Base-by-base conservation (phyloP, 108 stramenopile genomes). In the Parmales sp. region DNA sequence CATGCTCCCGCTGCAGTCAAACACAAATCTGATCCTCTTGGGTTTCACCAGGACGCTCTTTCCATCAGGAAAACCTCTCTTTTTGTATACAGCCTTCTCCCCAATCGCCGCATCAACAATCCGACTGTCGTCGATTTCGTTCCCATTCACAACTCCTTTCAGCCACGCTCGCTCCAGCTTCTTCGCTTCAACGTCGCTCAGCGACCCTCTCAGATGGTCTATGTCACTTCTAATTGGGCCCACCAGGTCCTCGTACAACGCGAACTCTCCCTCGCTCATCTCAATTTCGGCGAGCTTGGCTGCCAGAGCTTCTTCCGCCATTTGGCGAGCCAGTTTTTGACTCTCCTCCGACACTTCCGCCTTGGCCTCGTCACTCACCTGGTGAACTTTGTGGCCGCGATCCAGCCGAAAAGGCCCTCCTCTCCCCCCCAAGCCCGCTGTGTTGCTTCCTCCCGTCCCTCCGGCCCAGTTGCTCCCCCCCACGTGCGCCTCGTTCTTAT, bases 381-480 rank as follows among this genome's bases (percentile, higher is more conserved):
- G 91, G 54, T 89, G 89, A 2, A 92, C 85, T 41, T 64, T 67
- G 73, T 92, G 90, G 2, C 91, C 91, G 29, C 76, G 67, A 69
- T 95, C 94, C 37, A 95, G 68, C 0, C 94, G 74, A 65, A 86
- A 95, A 4, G 94, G 94, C 23, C 94, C 94, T 28, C 94, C 94
- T 49, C 91, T 65, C 2, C 94, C 94, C 37, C 94, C 94, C 0
- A 95, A 75, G 5, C 92, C 94, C 26, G 94, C 94, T 0, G 94
- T 95, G 73, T 95, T 86, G 19, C 78, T 80, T 7, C 92, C 92
- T 20, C 92, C 92, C n/a, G 86, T 84, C 7, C 92, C 92, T 19
- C 92, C 92, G 18, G 90, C 90, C 91, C 91, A 95, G 5, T 77
- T 82, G 63, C 89, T 92, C 23, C 94, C 94, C 18, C 94, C 94